These are phyloP conservation scores for Coemansia sp. DNA, from an alignment of 192 early-diverging fungal genomes.

Conservation along the genomic window DNA sequence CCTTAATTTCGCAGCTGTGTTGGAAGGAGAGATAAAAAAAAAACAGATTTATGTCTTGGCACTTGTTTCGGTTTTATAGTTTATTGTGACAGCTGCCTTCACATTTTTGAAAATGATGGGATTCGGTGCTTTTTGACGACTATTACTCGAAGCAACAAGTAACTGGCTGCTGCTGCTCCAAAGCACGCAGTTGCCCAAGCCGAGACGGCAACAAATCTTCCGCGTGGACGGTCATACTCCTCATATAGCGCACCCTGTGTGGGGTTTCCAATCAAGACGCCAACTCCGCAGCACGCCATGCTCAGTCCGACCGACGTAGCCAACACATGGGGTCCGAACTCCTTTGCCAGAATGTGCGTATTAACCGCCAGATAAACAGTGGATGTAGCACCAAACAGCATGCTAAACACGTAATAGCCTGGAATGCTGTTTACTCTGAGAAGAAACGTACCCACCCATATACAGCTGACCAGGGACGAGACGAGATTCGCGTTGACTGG, in stretches of 20 bases:
- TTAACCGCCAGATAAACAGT: constrained; percentile 20
- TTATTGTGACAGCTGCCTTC: background rate
- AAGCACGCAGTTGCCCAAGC: constrained; percentile 19
- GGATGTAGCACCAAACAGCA: constrained; percentile 11
- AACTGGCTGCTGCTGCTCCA: constrained; percentile 9
- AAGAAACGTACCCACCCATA: constrained; percentile 11
- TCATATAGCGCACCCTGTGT: constrained; percentile 17
- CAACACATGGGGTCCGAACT: constrained; percentile 16
- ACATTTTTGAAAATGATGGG: background rate
- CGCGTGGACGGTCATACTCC: constrained; percentile 5
- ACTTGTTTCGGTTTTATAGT: no score
- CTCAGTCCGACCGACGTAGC: constrained; percentile 21
- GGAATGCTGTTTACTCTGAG: constrained; percentile 9
- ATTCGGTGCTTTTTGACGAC: constrained; percentile 2
- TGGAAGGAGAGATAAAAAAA: background rate
- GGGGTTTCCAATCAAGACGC: constrained; percentile 21
- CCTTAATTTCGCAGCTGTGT: background rate
- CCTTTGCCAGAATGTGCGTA: constrained; percentile 16
- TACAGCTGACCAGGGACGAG: constrained; percentile 5
- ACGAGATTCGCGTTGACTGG: constrained; percentile 14
- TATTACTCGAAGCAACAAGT: constrained; percentile 2
- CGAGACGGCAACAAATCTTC: constrained; percentile 10
- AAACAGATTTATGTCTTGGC: background rate
- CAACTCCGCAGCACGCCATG: constrained; percentile 24
- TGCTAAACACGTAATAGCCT: constrained; percentile 13